Base-by-base conservation (phyloP, 2,329 filamentous ascomycete species). In the Verticillium dahliae region DNA sequence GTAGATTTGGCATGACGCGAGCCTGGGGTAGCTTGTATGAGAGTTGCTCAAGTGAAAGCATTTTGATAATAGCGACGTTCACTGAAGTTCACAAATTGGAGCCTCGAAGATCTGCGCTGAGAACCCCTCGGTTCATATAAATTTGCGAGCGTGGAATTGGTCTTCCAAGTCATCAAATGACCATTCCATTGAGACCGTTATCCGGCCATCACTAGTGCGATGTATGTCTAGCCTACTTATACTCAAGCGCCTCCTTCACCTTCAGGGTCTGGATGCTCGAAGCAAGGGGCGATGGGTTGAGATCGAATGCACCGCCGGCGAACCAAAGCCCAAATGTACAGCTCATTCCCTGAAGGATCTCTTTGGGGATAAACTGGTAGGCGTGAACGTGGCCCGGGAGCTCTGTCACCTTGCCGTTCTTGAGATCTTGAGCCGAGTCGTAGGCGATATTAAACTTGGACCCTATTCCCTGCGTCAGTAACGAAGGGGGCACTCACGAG, bases 391-490 rank as follows among this genome's bases (percentile, higher is more conserved):
- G 68, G 5, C 56, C 38, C 1, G 72, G 71, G 3, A 73, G 67
- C 59, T 72, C 71, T 7, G 76, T 78, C 6, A 73, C 67, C 63
- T 74, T 59, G 0, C 75, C 75, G 15, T 61, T 45, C 27, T 70
- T 68, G 34, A 78, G 58, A 59, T 73, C 67, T 54, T 76, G 64
- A 57, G 72, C 15, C 55, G 61, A 63, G 37, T 80, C 65, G 56
- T 75, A 62, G 58, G 70, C 67, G 33, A 80, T 63, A 7, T 74
- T 27, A 63, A 78, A 71, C 15, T 76, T 68, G n/a, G 65, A 67
- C 2, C 72, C 74, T 69, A 65, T 14, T 4, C 6, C 7, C 27
- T 14, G 22, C 14, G n/a, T 56, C 22, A 31, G 27, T 31, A 31
- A 31, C 4, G 3, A 31, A 31, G 27, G 27, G 27, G 4, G 5